These are phyloP conservation scores for Phytophthora pistaciae DNA, from an alignment of 352 stramenopile species.

Conservation along the genomic window DNA sequence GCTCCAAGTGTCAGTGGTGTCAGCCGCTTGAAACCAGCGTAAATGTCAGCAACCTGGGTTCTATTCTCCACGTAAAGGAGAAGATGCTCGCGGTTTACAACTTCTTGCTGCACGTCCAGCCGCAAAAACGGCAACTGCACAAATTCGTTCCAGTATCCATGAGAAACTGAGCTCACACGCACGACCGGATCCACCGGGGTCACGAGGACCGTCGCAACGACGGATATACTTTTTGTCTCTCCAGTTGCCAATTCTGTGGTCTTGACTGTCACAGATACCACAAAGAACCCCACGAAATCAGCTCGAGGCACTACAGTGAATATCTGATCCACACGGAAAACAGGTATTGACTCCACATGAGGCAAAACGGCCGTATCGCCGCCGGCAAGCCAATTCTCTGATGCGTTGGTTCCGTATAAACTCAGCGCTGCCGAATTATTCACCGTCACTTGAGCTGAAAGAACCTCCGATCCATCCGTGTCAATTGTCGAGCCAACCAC, in stretches of 20 bases:
- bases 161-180: conserved; percentile 19
- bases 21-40: conserved; percentile 41
- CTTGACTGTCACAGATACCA: conserved; percentile 41
- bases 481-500: conserved; percentile 39
- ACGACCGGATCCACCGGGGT: conserved; percentile 40
- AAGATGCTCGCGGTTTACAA: conserved; percentile 44
- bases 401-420: conserved; percentile 27
- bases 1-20: conserved; percentile 26
- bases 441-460: conserved; percentile 23
- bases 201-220: conserved; percentile 38
- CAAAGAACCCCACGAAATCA: conserved; percentile 56
- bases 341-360: conserved; percentile 5
- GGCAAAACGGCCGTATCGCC: conserved; percentile 17
- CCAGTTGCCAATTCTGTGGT: conserved; percentile 46
- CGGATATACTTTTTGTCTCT: conserved; percentile 27
- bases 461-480: conserved; percentile 38
- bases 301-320: conserved; percentile 42
- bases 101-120: conserved; percentile 41
- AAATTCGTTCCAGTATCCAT: conserved; percentile 41
- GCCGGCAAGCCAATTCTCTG: conserved; percentile 25
- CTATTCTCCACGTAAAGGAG: conserved; percentile 50
- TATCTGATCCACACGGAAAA: conserved; percentile 24
- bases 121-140: conserved; percentile 52
- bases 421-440: conserved; percentile 34
- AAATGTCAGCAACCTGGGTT: conserved; percentile 46